Evolutionary conservation across 495 filamentous ascomycete genomes (phyloP).

Genomic region (Rhypophila decipiens): DNA sequence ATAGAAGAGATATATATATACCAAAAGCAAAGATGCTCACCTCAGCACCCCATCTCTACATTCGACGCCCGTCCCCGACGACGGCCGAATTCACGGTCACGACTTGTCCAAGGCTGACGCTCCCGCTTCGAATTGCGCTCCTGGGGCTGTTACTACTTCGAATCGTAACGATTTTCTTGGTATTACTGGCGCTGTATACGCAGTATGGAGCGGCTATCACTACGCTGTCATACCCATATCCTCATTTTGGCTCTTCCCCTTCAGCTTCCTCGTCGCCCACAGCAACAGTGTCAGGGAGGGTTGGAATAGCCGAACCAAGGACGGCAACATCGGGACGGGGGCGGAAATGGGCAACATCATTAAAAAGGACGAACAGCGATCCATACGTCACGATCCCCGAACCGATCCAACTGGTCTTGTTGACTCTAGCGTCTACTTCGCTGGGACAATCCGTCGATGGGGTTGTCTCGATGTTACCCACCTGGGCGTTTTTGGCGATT

Average conservation of each 20-base stretch:
- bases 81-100: slow-evolving; percentile 84
- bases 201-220: neutral
- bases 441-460: neutral
- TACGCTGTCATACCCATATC: neutral
- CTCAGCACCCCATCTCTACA: slow-evolving; percentile 49
- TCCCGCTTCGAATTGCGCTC: slow-evolving; percentile 50
- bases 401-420: slow-evolving; percentile 19
- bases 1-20: too few relatives aligned
- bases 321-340: too few relatives aligned
- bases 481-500: slow-evolving; percentile 31
- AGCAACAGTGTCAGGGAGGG: too few relatives aligned
- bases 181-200: slow-evolving; percentile 31
- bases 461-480: slow-evolving; percentile 4
- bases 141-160: slow-evolving; percentile 44
- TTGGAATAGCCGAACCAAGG: too few relatives aligned
- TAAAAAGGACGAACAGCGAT: too few relatives aligned
- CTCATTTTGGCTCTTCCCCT: neutral
- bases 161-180: slow-evolving; percentile 22
- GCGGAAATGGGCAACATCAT: too few relatives aligned
- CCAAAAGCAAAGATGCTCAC: slow-evolving; percentile 39
- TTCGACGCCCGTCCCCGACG: slow-evolving; percentile 72
- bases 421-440: slow-evolving; percentile 28
- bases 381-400: neutral
- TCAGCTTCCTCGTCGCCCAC: neutral
- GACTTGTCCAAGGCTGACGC: slow-evolving; percentile 54